Evolutionary conservation across 768 basidiomycete species (phyloP).

Genomic region (Phanerochaete carnosa): DNA sequence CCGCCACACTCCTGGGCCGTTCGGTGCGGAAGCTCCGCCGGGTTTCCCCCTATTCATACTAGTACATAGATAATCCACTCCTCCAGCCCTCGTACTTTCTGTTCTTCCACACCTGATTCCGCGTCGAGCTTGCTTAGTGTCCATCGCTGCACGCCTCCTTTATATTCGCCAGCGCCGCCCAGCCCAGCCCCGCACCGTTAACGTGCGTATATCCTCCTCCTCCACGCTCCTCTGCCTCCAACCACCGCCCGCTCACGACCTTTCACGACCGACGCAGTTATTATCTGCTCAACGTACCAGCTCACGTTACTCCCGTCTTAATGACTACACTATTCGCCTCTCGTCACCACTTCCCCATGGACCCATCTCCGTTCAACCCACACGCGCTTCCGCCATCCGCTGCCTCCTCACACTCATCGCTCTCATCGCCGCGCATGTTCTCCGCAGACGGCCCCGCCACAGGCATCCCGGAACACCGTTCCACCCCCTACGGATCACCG

Average conservation of each 20-base stretch:
- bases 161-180: not conserved
- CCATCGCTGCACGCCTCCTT: not conserved
- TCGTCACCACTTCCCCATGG: slow-evolving; percentile 5
- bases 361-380: slow-evolving; percentile 2
- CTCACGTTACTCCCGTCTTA: slow-evolving; percentile 7
- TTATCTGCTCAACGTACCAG: not conserved
- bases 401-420: not conserved
- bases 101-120: slow-evolving; percentile 6
- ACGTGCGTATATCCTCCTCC: not conserved
- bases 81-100: not conserved
- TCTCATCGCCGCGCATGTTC: slow-evolving; percentile 9
- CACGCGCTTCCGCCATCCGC: not conserved
- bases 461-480: not conserved
- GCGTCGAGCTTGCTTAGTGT: not conserved
- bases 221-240: not conserved
- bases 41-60: slow-evolving; percentile 1
- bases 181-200: not conserved
- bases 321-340: slow-evolving; percentile 11
- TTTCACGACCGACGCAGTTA: not conserved
- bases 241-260: slow-evolving; percentile 1
- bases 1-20: not conserved
- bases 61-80: slow-evolving; percentile 9
- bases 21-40: slow-evolving; percentile 6
- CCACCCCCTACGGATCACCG: slow-evolving; percentile 2
- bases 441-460: not conserved